phyloP scores from a whole-genome alignment of 805 yeast species.

The Spathaspora passalidarum region DNA sequence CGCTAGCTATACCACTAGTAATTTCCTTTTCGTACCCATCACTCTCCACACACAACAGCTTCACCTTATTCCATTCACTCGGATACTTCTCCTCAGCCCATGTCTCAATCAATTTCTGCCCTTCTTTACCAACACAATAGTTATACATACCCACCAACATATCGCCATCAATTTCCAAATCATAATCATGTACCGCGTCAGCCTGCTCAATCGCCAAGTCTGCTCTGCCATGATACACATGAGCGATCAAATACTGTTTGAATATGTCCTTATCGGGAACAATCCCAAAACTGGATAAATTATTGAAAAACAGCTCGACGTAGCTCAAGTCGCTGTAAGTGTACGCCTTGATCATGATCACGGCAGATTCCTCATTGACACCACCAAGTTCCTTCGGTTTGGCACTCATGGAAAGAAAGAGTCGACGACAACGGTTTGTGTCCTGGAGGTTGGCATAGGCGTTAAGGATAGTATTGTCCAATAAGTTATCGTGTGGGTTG shows the following conservation, averaged over 20 bases:
- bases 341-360: conserved; percentile 63
- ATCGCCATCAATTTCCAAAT: conserved; percentile 41
- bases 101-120: conserved; percentile 26
- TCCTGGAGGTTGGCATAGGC: conserved; percentile 62
- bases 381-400: conserved; percentile 47
- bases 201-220: conserved; percentile 54
- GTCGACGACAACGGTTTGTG: conserved; percentile 52
- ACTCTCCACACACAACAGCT: background rate
- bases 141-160: conserved; percentile 48
- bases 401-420: conserved; percentile 57
- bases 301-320: conserved; percentile 61
- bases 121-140: conserved; percentile 31
- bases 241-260: conserved; percentile 63
- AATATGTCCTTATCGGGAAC: conserved; percentile 51
- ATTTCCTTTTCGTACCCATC: background rate
- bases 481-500: conserved; percentile 46
- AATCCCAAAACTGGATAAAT: conserved; percentile 50
- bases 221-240: conserved; percentile 62
- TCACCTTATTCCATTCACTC: conserved; percentile 25
- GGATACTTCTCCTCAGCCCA: conserved; percentile 33
- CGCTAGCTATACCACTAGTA: background rate
- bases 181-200: conserved; percentile 46
- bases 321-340: conserved; percentile 53
- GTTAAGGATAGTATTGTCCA: conserved; percentile 61
- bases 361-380: conserved; percentile 59